Evolutionary conservation across 768 basidiomycete genomes (phyloP), one percentile per base, ranked within the genome.

Genomic region (Tricholoma furcatifolium): DNA sequence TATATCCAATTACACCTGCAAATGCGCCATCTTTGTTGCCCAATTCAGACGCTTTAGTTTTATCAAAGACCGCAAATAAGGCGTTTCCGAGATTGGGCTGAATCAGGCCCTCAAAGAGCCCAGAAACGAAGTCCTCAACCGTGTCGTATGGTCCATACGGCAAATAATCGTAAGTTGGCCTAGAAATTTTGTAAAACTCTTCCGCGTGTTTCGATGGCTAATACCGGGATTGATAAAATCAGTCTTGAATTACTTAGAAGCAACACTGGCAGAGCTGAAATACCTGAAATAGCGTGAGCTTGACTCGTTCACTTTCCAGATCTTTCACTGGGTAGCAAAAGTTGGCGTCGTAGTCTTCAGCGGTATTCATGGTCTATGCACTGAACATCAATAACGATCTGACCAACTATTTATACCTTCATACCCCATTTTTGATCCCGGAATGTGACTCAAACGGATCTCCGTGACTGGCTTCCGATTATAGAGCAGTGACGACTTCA

Each of bases 211-310:
- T 51, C 15, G 41, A 51, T 18, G 56, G 56, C 49, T 51, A 46
- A 3, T 34, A 23, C 27, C 14, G 14, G 11, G 27, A 44, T 27
- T 83, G 38, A 75, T 81, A 35, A 64, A 82, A n/a, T 30, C 7
- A 27, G 27, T 27, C 27, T n/a, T n/a, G n/a, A n/a, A n/a, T n/a
- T n/a, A n/a, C n/a, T n/a, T n/a, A n/a, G n/a, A n/a, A n/a, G n/a
- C n/a, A n/a, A n/a, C n/a, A n/a, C n/a, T n/a, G n/a, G n/a, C n/a
- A n/a, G n/a, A n/a, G n/a, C n/a, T n/a, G 15, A 46, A 35, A 34
- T 23, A 79, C 79, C 36, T 77, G 62, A 63, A 83, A 83, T 2
- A 80, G 80, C 0, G 69, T 70, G n/a, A 84, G 64, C 53, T 67
- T 74, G n/a, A 83, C 64, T 12, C 75, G 70, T 11, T 76, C 72